A percentile compares a stretch with the other conserved stretches of the same genome.
These are phyloP conservation scores for Colletotrichum spinosum DNA, from an alignment of 2,329 filamentous ascomycete species.

Conservation along the genomic window DNA sequence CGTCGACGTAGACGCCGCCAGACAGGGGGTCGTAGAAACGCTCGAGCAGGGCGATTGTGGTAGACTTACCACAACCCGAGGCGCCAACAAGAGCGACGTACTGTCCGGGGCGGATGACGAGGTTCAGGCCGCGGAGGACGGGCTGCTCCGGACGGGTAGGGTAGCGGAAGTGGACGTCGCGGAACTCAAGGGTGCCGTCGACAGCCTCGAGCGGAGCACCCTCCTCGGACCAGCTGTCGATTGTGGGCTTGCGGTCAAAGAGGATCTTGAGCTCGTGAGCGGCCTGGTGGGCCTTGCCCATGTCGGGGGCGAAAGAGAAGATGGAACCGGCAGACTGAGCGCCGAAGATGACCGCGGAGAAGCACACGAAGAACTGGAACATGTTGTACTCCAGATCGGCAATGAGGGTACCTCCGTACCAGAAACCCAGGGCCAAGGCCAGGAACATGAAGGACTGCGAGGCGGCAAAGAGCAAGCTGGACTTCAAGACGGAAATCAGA, in stretches of 20 bases:
- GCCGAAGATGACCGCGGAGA: constrained; percentile 88
- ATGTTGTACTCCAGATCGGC: constrained; percentile 76
- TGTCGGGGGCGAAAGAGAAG: constrained; percentile 91
- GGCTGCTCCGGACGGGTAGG: constrained; percentile 91
- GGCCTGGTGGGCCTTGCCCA: constrained; percentile 91
- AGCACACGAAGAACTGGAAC: constrained; percentile 94
- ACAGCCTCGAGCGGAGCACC: constrained; percentile 73
- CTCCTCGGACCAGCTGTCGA: constrained; percentile 83
- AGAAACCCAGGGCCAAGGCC: constrained; percentile 89
- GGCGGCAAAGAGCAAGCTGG: constrained; percentile 82
- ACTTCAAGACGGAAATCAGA: constrained; percentile 79
- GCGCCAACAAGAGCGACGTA: constrained; percentile 94
- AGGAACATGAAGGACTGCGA: constrained; percentile 88
- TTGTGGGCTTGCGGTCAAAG: constrained; percentile 83
- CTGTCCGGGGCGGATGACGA: constrained; percentile 79
- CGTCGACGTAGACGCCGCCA: constrained; percentile 86
- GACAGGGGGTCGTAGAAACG: constrained; percentile 92
- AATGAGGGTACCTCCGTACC: constrained; percentile 87
- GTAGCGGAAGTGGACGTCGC: constrained; percentile 93
- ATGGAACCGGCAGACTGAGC: constrained; percentile 91
- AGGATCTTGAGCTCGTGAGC: constrained; percentile 83
- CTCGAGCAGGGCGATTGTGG: constrained; percentile 90
- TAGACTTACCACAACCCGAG: constrained; percentile 93
- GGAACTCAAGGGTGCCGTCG: constrained; percentile 87
- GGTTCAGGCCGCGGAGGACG: constrained; percentile 87